Percentiles rank a stretch among this genome's conserved stretches.
Conservation (phyloP, 805 yeast species). For the Candida endomychidarum region DNA sequence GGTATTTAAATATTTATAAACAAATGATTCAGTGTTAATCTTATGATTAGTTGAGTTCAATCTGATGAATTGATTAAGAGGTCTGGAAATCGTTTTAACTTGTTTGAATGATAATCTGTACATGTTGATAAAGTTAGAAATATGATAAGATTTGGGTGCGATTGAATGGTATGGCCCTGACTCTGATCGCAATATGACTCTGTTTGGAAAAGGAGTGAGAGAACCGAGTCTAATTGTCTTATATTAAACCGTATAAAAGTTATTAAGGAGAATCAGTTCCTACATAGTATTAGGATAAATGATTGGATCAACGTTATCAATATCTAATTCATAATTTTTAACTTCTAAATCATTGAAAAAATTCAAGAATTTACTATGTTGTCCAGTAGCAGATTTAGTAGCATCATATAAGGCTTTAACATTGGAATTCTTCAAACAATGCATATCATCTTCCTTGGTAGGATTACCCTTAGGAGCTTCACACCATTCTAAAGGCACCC, state of each 20-base stretch:
- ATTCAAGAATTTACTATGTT: slow-evolving; percentile 12
- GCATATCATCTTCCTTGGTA: slow-evolving; percentile 11
- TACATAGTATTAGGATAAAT: not conserved
- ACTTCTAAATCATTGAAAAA: slow-evolving; percentile 8
- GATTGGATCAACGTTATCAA: slow-evolving; percentile 3
- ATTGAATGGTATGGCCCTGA: not conserved
- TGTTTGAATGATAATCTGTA: slow-evolving; percentile 4
- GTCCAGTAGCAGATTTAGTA: slow-evolving; percentile 2
- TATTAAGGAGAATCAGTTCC: no score
- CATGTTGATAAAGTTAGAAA: not conserved
- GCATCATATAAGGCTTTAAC: slow-evolving; percentile 4
- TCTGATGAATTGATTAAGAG: slow-evolving; percentile 11
- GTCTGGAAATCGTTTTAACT: slow-evolving; percentile 4
- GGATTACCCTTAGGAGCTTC: slow-evolving; percentile 7
- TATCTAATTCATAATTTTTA: slow-evolving; percentile 7
- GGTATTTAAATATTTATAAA: slow-evolving; percentile 35
- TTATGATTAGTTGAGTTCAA: slow-evolving; percentile 34
- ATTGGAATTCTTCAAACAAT: slow-evolving; percentile 13
- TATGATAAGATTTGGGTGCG: not conserved
- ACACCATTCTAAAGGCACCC: slow-evolving; percentile 15
- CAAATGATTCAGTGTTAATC: slow-evolving; percentile 38
- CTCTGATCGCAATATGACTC: not conserved
- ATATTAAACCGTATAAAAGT: no score
- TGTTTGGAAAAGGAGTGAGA: not conserved
- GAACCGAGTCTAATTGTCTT: not conserved